Base-by-base conservation (phyloP, 1,284 basidiomycete genomes). In the Rhizoctonia solani region DNA sequence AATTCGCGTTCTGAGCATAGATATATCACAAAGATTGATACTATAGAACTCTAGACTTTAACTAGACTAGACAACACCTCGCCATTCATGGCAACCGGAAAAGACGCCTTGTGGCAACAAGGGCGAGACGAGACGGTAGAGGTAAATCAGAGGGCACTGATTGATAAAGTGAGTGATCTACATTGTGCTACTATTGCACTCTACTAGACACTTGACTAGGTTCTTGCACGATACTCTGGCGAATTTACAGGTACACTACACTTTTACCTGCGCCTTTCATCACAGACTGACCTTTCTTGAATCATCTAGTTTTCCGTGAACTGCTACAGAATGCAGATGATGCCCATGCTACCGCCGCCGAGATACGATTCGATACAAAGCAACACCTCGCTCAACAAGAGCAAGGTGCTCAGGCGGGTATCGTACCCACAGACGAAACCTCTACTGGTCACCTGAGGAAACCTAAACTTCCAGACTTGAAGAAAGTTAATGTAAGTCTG, bases 271-370 rank as follows among this genome's bases (percentile, higher is more conserved):
- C 27, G 16, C n/a, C 47, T 9, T 29, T 2, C 6, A 11, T n/a
- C 27, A 2, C n/a, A 44, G 16, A 23, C 49, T 58, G 25, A 61
- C 23, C 13, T 49, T 32, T 9, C 6, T 13, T 46, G 14, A 49
- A 25, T 50, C 32, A 9, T 47, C 4, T 66, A 85, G 92, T 95
- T 50, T 96, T 95, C 74, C 85, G 95, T 42, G 95, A 98, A 76
- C 85, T 98, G 9, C 80, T 98, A 14, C 83, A 98, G 80, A 98
- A 98, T 74, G 95, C 95, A 14, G 95, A 98, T 75, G 96, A 98
- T 78, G 95, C 93, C 0, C 88, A 87, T 44, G 90, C 94, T 4
- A 85, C 83, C 66, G 79, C 85, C 39, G 92, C 90, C 1, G 90
- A 95, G 76, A 92, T 95, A 71, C 85, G 82, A 69, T 95, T 95